Base-by-base conservation (phyloP, 805 yeast genomes). In the Candida railenensis region DNA sequence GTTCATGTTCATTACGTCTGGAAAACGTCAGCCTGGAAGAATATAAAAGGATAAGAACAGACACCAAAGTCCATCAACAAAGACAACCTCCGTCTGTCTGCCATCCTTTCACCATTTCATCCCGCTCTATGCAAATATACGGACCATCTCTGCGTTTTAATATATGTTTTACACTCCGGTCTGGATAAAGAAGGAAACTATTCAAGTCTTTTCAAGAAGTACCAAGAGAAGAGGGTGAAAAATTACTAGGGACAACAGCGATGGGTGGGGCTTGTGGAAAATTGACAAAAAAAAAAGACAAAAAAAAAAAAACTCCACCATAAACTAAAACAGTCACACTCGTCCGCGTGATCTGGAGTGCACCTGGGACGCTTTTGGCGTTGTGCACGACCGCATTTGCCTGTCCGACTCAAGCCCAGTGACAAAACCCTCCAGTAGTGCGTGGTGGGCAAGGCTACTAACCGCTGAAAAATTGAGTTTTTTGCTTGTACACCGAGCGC, bases 61-160 rank as follows among this genome's bases (percentile, higher is more conserved):
- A 25, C 30, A 25, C 5, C 30, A 25, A 25, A 25, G 30, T 25
- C 5, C 30, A 25, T 25, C 30, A 25, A 5, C 11, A 25, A 25
- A 25, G 30, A 25, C 11, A 25, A 25, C 30, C 30, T n/a, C n/a
- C n/a, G n/a, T n/a, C n/a, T n/a, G n/a, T n/a, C n/a, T n/a, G n/a
- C n/a, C n/a, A 25, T 25, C 30, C 30, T 25, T 11, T 25, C 30
- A 7, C 30, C 11, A 11, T 25, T 25, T n/a, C n/a, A n/a, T n/a
- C 30, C 30, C 30, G 30, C 5, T 11, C 11, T 21, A 9, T 39
- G 19, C 16, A 39, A 32, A 45, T 52, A 78, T 83, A 88, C 96
- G 80, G 87, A 88, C 96, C 97, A 91, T 91, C 98, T 87, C 97
- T 90, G 97, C 82, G 92, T 82, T 79, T n/a, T 67, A 67, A 63